These are phyloP conservation scores for Quercus berberidifolia DNA, from an alignment of 306 rosid genomes.

Conservation along the genomic window DNA sequence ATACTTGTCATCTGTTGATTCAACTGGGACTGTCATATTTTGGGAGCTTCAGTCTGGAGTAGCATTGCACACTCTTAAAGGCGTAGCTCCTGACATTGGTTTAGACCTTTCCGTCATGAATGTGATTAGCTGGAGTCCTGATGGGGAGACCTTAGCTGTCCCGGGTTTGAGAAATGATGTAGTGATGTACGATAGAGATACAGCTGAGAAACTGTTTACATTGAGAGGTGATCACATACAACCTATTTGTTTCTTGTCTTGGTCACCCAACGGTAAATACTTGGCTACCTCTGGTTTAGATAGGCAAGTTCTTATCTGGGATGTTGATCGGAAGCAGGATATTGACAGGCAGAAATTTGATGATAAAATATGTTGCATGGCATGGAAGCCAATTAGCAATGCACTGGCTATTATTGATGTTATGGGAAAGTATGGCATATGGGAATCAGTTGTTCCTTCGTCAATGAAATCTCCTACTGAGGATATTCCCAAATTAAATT, in stretches of 20 bases:
- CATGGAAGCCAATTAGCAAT: conserved; percentile 86
- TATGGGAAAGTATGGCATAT: conserved; percentile 83
- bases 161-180: conserved; percentile 89
- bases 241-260: conserved; percentile 77
- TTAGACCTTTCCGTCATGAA: conserved; percentile 62
- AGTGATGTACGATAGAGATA: conserved; percentile 89
- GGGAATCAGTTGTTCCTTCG: conserved; percentile 89
- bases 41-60: conserved; percentile 91
- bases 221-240: conserved; percentile 80
- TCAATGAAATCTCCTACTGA: conserved; percentile 92
- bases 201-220: conserved; percentile 79
- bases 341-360: conserved; percentile 91
- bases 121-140: conserved; percentile 91
- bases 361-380: conserved; percentile 74
- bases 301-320: conserved; percentile 92
- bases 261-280: conserved; percentile 97
- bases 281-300: conserved; percentile 87
- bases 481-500: conserved; percentile 58
- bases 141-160: conserved; percentile 78
- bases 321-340: conserved; percentile 72
- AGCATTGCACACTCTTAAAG: conserved; percentile 66
- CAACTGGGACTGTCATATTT: conserved; percentile 64
- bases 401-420: conserved; percentile 80
- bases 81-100: conserved; percentile 72
- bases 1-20: conserved; percentile 85